Evolutionary conservation across 73 alveolate species (phyloP), one percentile per base, ranked within the genome.

Genomic region (Symbiodinium pilosum): DNA sequence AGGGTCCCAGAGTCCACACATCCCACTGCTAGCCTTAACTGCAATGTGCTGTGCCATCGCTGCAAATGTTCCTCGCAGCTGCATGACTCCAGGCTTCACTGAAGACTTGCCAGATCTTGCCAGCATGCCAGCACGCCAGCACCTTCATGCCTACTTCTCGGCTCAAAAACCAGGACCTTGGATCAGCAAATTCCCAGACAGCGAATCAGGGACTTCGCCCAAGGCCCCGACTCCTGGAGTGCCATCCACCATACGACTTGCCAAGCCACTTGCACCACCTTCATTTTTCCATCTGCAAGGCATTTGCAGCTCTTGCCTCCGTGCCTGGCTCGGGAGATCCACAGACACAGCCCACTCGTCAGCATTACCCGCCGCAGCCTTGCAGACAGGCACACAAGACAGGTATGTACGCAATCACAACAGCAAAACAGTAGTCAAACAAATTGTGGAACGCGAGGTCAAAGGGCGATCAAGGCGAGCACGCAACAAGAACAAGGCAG

Each of bases 41-140:
- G 94, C 94, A 86, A 32, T 26, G 69, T 52, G 59, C 84, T 51
- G 93, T 86, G 93, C 93, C 93, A 86, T 7, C 84, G 83, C 38
- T 86, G 93, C 9, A 51, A 54, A 36, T 86, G 93, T 54, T 86
- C 93, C 93, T 86, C 75, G 16, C 30, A 83, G 40, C n/a, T n/a
- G n/a, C n/a, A n/a, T n/a, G n/a, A n/a, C n/a, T n/a, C n/a, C n/a
- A n/a, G n/a, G n/a, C n/a, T n/a, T n/a, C n/a, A n/a, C n/a, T n/a
- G n/a, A n/a, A n/a, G n/a, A n/a, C n/a, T n/a, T n/a, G n/a, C n/a
- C n/a, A n/a, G n/a, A n/a, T n/a, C n/a, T n/a, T n/a, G n/a, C n/a
- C n/a, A n/a, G n/a, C n/a, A n/a, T n/a, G n/a, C n/a, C n/a, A n/a
- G n/a, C n/a, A n/a, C n/a, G n/a, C n/a, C n/a, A n/a, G n/a, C 12